Base-by-base conservation (phyloP, 257 asterid species). In the Cruciata laevipes region DNA sequence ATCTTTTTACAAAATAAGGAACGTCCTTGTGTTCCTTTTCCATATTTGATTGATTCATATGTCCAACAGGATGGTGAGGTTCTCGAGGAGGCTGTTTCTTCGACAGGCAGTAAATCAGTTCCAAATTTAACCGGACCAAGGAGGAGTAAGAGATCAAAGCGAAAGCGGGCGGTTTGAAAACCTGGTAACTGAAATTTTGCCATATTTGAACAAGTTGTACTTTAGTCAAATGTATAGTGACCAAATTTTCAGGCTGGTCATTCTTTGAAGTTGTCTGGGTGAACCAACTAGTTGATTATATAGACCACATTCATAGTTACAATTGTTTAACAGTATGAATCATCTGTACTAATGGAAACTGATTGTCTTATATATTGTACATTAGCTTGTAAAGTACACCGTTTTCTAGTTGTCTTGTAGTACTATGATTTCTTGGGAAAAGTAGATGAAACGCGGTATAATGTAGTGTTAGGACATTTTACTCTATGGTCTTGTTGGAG, bases 91-190 rank as follows among this genome's bases (percentile, higher is more conserved):
- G 93, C 91, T 42, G 86, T 78, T 69, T 82, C 83, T 52, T 86
- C 98, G 37, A 80, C 84, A 74, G 79, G 73, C 70, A 70, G 70
- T 61, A 91, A 91, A 78, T 77, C 80, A 73, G 79, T 78, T 73
- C 90, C 95, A 23, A 73, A 71, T 42, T 75, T 71, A 42, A 70
- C 95, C 23, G 89, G 80, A 44, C 95, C 95, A 25, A 84, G 86
- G 83, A 91, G 79, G 84, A 87, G 95, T 78, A 91, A 91, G 80
- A 79, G 98, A 61, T 87, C 98, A 67, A 91, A 87, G 83, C 70
- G 85, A 75, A 89, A 89, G 91, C 95, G 98, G 56, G 77, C 88
- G 69, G 96, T 87, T 78, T 91, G 90, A 67, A 21, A 51, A 89
- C 70, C 76, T 61, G 62, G 42, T 71, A 65, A 60, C 71, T 10